Base-by-base conservation (phyloP, 2,329 filamentous ascomycete genomes). In the Talaromyces sp. region DNA sequence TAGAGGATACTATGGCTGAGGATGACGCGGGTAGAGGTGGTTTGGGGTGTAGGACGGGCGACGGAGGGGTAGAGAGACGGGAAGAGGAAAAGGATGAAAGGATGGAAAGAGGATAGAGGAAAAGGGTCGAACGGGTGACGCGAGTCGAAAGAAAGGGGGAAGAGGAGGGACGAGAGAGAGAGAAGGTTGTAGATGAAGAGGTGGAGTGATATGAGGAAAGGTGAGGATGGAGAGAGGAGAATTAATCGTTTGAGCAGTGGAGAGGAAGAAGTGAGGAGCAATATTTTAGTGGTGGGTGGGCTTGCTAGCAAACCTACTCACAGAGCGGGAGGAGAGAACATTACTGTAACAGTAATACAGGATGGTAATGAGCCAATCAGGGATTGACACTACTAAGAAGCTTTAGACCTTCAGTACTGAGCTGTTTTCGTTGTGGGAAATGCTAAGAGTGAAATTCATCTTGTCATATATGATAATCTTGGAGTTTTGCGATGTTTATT, bases 21-120 rank as follows among this genome's bases (percentile, higher is more conserved):
- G 27, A 59, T 59, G 52, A 11, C 54, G 56, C 45, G 47, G 56
- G 37, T 39, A 54, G 45, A 35, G 25, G 45, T 25, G 59, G 47
- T 8, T 60, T 62, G 60, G 54, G 58, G 58, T 43, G 65, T 59
- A 39, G 67, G 39, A 65, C 61, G 65, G 61, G 68, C 13, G 70
- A 69, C 61, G 69, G 66, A 50, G 66, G 56, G 17, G 68, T 66
- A 47, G 71, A 63, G 69, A 68, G 8, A 68, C 68, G 7, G 70
- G 68, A 15, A 68, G 67, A 43, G 68, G 66, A 27, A 63, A 58
- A 41, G 56, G 61, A 64, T 31, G 47, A 54, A 64, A 62, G 63
- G 68, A 69, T 66, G 64, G 69, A 63, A 56, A 61, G 67, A 67
- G 70, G 41, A 45, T n/a, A 43, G 15, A 45, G 41, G 69, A 66